Base-by-base conservation (phyloP, 345 rosid species). In the Anastatica hierochuntica region DNA sequence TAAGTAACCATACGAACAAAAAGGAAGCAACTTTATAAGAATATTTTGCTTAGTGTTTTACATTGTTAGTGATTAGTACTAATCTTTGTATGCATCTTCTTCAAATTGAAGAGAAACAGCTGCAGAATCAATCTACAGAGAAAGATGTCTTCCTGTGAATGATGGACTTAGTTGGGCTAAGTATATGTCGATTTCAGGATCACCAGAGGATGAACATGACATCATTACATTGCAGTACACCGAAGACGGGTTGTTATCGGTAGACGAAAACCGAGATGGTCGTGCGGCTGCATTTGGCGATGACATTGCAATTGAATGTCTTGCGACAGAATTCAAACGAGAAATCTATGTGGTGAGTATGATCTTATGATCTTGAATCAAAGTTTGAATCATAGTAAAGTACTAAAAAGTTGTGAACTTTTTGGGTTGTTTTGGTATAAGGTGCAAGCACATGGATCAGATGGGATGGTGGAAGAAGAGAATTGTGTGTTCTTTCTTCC, bases 381-480 rank as follows among this genome's bases (percentile, higher is more conserved):
- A 24, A 35, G n/a, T 43, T n/a, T n/a, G n/a, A n/a, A 3, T 10
- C 38, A 53, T 10, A 0, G 27, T n/a, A 19, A 41, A 30, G n/a
- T 48, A n/a, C n/a, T 24, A 3, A 24, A 15, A 56, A 36, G 60
- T 30, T 66, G 11, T 58, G 35, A 21, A 49, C n/a, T n/a, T 13
- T 64, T 12, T 33, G 30, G 30, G 14, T 48, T 11, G 4, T 36
- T 12, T 11, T 72, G 27, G n/a, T n/a, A n/a, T n/a, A 3, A 92
- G 97, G 94, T 92, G 64, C 99, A 94, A 73, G 97, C 99, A 19
- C 99, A 94, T 56, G 99, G 99, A 67, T 68, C 94, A 14, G 99
- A 94, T 74, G 97, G 85, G 14, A 85, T 94, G 95, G 84, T 83
- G 27, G 94, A 94, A 1, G 97, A 88, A 76, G 95, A 94, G 14